Base-by-base conservation (phyloP, 2,329 filamentous ascomycete genomes). In the Pseudogymnoascus sp. region DNA sequence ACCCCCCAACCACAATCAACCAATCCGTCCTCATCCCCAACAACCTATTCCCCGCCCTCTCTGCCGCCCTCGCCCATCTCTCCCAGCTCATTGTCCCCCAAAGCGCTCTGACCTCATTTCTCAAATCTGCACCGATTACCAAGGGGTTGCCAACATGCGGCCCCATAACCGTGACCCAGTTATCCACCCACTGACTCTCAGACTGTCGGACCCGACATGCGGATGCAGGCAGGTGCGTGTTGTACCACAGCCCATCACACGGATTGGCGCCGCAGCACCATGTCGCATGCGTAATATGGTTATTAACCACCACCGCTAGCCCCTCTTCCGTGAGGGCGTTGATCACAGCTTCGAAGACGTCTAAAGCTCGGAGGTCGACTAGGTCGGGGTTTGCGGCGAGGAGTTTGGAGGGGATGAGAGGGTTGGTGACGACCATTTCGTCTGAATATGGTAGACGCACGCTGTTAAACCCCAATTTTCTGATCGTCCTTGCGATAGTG, bases 191-290 rank as follows among this genome's bases (percentile, higher is more conserved):
- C 58, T 82, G 76, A 61, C 84, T 81, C 68, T 87, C 85, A 0
- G 81, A 83, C 75, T 88, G 85, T 30, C 73, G 74, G 61, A 89
- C 74, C 32, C 79, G 79, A 71, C 86, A 89, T 37, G 87, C 66
- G 12, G 78, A 74, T 3, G 80, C 80, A 6, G 62, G 60, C 28
- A 87, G 77, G 66, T 87, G 79, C 67, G 85, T 80, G 70, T 89
- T 89, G 43, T 81, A 77, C 86, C 85, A 89, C 60, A 79, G 79
- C 18, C 83, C 79, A 70, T 89, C 85, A 73, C 85, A 89, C 0
- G 84, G 83, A 69, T 88, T 81, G 22, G 80, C 82, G 58, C 85
- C 85, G 70, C 85, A 88, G 73, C 85, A 89, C 86, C 85, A 88
- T 6, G 81, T 81, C 8, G 85, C 83, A 54, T 79, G 79, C 1